Percentiles rank a stretch among this genome's conserved stretches.
Evolutionary conservation across 352 stramenopile species (phyloP).

Genomic region (Elongisporangium anandrum): DNA sequence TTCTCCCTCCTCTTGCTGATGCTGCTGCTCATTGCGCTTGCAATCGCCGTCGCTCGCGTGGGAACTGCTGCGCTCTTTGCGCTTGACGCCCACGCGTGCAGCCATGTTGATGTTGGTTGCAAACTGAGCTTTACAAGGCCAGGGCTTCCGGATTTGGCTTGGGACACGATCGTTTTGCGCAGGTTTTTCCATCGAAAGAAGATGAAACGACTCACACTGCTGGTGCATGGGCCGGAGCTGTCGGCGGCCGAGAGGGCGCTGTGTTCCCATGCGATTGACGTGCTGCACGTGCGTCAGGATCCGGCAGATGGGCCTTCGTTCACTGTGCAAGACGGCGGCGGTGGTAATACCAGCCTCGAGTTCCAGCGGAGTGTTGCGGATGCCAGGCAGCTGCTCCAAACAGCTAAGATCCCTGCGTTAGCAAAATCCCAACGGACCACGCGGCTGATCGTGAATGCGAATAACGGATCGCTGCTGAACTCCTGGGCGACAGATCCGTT

Average conservation of each 20-base stretch:
- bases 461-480: not conserved
- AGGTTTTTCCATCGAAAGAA: constrained; percentile 1
- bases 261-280: not conserved
- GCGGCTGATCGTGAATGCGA: not conserved
- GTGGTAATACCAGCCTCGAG: not conserved
- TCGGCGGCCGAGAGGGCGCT: not conserved
- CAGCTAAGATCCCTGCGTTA: not conserved
- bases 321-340: too few species aligned
- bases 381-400: not conserved
- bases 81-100: not conserved
- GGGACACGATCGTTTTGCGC: not conserved
- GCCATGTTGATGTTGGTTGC: constrained; percentile 2
- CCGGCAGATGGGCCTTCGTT: not conserved
- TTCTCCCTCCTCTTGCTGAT: not conserved
- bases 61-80: not conserved
- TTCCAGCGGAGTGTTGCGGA: not conserved
- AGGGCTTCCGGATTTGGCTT: not conserved
- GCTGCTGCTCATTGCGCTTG: not conserved
- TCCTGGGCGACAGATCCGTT: not conserved
- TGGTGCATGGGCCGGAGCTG: not conserved
- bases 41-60: not conserved
- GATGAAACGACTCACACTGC: constrained; percentile 3
- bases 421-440: not conserved
- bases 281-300: not conserved
- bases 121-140: not conserved